Percentiles rank a stretch among this genome's conserved stretches.
Evolutionary conservation across 1,139 yeast species (phyloP).

Genomic region (Debaryomyces coudertii): DNA sequence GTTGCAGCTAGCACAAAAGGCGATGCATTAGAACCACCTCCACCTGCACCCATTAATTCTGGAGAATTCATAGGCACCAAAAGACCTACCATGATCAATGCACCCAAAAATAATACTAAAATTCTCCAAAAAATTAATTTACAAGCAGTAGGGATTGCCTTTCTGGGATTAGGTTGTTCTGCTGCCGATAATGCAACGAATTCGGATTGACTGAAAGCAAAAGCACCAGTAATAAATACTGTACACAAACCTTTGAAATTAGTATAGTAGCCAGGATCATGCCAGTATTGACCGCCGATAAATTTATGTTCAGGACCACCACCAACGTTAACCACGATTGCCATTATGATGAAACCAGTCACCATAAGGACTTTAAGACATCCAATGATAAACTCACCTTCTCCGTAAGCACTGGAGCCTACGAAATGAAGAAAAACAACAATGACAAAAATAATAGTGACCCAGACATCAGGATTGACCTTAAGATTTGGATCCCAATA

Average conservation of each 20-base stretch:
- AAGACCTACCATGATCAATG: slow-evolving; percentile 36
- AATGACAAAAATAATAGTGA: slow-evolving; percentile 29
- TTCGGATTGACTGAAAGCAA: slow-evolving; percentile 31
- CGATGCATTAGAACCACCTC: slow-evolving; percentile 30
- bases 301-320: slow-evolving; percentile 24
- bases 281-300: slow-evolving; percentile 36
- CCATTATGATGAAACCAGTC: slow-evolving; percentile 31
- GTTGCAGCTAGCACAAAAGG: slow-evolving; percentile 38
- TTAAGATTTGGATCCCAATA: slow-evolving; percentile 31
- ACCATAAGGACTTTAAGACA: slow-evolving; percentile 23
- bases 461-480: slow-evolving; percentile 33
- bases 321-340: slow-evolving; percentile 32
- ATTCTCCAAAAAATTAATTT: slow-evolving; percentile 37
- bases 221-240: slow-evolving; percentile 33
- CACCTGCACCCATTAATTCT: slow-evolving; percentile 32
- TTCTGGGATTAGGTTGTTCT: slow-evolving; percentile 36
- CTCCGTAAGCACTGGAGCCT: slow-evolving; percentile 34
- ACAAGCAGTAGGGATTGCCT: slow-evolving; percentile 35
- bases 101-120: slow-evolving; percentile 33
- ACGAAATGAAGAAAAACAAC: slow-evolving; percentile 28
- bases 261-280: slow-evolving; percentile 28
- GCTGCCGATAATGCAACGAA: slow-evolving; percentile 38
- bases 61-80: slow-evolving; percentile 36
- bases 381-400: slow-evolving; percentile 34
- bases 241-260: slow-evolving; percentile 33